Base-by-base conservation (phyloP, 371 early-diverging fungal species). In the Mortierella sp. region DNA sequence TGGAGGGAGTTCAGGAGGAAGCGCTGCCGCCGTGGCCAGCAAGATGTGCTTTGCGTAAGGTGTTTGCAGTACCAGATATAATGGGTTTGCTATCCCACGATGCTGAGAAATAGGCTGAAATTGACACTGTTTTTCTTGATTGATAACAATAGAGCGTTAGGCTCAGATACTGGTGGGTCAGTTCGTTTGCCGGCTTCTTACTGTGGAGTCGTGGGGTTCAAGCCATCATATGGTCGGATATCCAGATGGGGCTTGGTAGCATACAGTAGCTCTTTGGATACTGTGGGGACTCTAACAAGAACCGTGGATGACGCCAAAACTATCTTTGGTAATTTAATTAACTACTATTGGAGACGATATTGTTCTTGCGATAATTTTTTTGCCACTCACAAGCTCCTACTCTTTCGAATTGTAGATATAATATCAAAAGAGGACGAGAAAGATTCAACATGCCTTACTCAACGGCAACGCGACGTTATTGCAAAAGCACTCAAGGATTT, bases 81-180 rank as follows among this genome's bases (percentile, higher is more conserved):
- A 19, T 49, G 1, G 31, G 26, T 29, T 13, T 37, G 6, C 40
- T 37, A 10, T 8, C 40, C 40, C 13, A 3, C 1, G 40, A 37
- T 8, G 13, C 40, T 5, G 1, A 10, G 40, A 37, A 45, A 3
- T 10, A 19, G 19, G 6, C 45, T 3, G 6, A 45, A 45, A 35
- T 9, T n/a, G 43, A 26, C 54, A 9, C 59, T n/a, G 22, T n/a
- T 12, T 49, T 2, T 26, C 26, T n/a, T n/a, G n/a, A n/a, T n/a
- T n/a, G n/a, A n/a, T n/a, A n/a, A n/a, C n/a, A 28, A 43, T 75
- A 89, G 96, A 62, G 89, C 93, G 6, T 70, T 96, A 53, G 98
- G 97, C 5, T 95, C 97, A 1, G 98, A 98, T 71, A 98, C 98
- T 0, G 98, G 98, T 59, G 98, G 98, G 29, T 96, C 96, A 1